These are phyloP conservation scores for Kodamaea derodonti DNA, from an alignment of 1,139 yeast species.

Conservation along the genomic window DNA sequence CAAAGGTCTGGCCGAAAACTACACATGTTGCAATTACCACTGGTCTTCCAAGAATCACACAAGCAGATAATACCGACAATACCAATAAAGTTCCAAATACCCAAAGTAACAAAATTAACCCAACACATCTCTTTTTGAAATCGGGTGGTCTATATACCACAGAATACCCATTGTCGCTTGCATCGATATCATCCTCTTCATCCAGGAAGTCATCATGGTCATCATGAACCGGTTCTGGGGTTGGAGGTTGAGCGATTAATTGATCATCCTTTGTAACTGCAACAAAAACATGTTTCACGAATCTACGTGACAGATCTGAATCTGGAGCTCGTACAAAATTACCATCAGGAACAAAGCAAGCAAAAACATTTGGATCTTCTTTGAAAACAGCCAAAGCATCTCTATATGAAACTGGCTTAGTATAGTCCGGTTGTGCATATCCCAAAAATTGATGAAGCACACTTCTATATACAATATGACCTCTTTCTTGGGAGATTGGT, in stretches of 20 bases:
- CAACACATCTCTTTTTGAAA: slow-evolving; percentile 57
- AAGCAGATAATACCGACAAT: slow-evolving; percentile 25
- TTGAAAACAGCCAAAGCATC: slow-evolving; percentile 46
- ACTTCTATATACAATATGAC: slow-evolving; percentile 59
- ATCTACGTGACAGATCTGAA: slow-evolving; percentile 66
- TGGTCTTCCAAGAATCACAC: slow-evolving; percentile 43
- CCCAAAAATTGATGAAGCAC: slow-evolving; percentile 37
- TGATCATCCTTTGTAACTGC: slow-evolving; percentile 80
- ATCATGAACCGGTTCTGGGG: background rate
- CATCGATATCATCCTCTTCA: slow-evolving; percentile 47
- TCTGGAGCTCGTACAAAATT: slow-evolving; percentile 81
- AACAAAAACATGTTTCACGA: slow-evolving; percentile 64
- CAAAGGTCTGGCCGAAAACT: slow-evolving; percentile 1
- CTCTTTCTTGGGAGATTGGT: slow-evolving; percentile 75
- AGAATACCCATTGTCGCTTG: slow-evolving; percentile 53
- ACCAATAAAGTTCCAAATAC: slow-evolving; percentile 56
- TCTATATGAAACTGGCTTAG: slow-evolving; percentile 50
- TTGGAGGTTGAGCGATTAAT: slow-evolving; percentile 29
- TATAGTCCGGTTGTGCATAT: slow-evolving; percentile 50
- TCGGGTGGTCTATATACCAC: slow-evolving; percentile 86
- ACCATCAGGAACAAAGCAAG: slow-evolving; percentile 75
- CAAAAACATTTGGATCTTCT: slow-evolving; percentile 35
- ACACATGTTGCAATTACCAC: slow-evolving; percentile 14
- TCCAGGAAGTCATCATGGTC: slow-evolving; percentile 7
- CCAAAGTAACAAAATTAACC: slow-evolving; percentile 64